phyloP scores from a whole-genome alignment of 2,329 filamentous ascomycete species.

The Pseudogymnoascus sp. region DNA sequence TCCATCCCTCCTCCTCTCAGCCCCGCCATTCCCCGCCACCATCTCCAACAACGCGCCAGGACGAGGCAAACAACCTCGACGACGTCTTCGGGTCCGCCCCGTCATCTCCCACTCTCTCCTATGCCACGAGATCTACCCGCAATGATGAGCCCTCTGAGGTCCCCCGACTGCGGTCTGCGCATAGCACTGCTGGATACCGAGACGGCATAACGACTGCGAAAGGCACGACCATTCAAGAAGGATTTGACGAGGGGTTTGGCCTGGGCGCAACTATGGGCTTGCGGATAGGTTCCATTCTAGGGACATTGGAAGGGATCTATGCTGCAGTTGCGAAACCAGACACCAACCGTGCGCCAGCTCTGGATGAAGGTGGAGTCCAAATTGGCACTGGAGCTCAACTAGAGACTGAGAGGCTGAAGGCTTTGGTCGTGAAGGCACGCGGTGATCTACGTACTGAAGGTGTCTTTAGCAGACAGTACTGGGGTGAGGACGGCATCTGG shows the following conservation, averaged over 20 bases:
- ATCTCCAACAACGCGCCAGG: neutral
- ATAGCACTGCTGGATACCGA: constrained; percentile 72
- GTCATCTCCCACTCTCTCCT: constrained; percentile 19
- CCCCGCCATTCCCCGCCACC: neutral
- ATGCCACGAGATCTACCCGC: neutral
- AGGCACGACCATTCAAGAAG: constrained; percentile 66
- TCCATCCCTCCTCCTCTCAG: neutral
- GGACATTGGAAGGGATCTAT: constrained; percentile 66
- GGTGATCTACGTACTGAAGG: constrained; percentile 52
- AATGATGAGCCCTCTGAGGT: constrained; percentile 10
- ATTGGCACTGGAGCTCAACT: constrained; percentile 7
- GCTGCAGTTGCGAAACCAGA: constrained; percentile 36
- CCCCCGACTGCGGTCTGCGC: constrained; percentile 14
- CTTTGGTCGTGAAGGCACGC: constrained; percentile 43
- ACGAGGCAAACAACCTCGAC: constrained; percentile 21
- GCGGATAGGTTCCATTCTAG: constrained; percentile 66
- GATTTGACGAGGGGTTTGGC: constrained; percentile 86
- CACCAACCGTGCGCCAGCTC: neutral
- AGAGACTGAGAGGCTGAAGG: constrained; percentile 22
- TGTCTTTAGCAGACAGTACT: constrained; percentile 61
- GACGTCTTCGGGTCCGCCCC: constrained; percentile 29
- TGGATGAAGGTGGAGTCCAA: neutral
- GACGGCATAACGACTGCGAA: constrained; percentile 79
- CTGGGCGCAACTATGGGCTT: constrained; percentile 76
- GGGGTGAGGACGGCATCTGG: constrained; percentile 65